phyloP scores from a whole-genome alignment of 768 basidiomycete species.

The Pisolithus tinctorius region DNA sequence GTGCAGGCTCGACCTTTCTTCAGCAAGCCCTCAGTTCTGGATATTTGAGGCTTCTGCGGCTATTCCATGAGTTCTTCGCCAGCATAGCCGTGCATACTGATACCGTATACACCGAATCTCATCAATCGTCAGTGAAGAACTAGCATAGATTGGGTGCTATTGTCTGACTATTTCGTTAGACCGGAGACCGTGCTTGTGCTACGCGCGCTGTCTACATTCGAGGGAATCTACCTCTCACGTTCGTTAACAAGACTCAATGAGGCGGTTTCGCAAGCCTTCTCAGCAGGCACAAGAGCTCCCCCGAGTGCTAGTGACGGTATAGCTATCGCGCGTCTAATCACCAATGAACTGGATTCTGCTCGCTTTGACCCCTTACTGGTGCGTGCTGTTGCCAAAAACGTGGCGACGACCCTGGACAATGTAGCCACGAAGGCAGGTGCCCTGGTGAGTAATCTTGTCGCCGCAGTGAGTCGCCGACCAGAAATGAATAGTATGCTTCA shows the following conservation, averaged over 20 bases:
- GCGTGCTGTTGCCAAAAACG: slow-evolving; percentile 70
- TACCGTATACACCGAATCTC: slow-evolving; percentile 75
- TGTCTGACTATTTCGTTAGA: slow-evolving; percentile 32
- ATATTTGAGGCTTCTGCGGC: slow-evolving; percentile 80
- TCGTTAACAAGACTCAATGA: slow-evolving; percentile 83
- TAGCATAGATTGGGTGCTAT: not conserved
- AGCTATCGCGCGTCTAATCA: slow-evolving; percentile 66
- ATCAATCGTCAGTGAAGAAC: slow-evolving; percentile 62
- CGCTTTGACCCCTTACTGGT: slow-evolving; percentile 89
- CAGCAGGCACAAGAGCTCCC: slow-evolving; percentile 59
- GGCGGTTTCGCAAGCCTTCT: slow-evolving; percentile 66
- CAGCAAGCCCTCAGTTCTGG: slow-evolving; percentile 84
- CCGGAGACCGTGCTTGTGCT: slow-evolving; percentile 90
- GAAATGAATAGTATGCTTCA: slow-evolving; percentile 20
- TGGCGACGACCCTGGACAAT: slow-evolving; percentile 60
- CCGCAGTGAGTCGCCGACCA: not conserved
- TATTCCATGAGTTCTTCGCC: slow-evolving; percentile 96
- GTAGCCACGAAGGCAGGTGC: slow-evolving; percentile 57
- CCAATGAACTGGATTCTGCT: slow-evolving; percentile 83
- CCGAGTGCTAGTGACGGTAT: slow-evolving; percentile 74
- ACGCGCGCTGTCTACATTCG: slow-evolving; percentile 76
- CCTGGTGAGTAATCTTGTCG: slow-evolving; percentile 43
- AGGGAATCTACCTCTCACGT: slow-evolving; percentile 81
- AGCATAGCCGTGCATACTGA: slow-evolving; percentile 95
- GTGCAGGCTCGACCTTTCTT: slow-evolving; percentile 75